Conservation (phyloP, 768 basidiomycete genomes). For the Tylopilus balloui region DNA sequence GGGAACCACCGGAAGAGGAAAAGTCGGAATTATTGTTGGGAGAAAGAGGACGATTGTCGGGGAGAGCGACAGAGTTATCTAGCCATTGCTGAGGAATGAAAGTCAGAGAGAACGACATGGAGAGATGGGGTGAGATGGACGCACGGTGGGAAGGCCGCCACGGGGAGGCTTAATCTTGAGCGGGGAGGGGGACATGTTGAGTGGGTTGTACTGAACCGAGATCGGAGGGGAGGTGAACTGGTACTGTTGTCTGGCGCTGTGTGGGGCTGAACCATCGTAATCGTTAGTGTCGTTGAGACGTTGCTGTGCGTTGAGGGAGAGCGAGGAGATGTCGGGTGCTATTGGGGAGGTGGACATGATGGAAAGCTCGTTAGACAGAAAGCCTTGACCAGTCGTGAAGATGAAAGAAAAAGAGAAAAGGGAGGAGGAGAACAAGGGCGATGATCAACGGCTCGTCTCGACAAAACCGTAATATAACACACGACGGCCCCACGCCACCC, state of each 20-base stretch:
- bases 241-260: slow-evolving; percentile 54
- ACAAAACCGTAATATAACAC: slow-evolving; percentile 1
- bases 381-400: slow-evolving; percentile 29
- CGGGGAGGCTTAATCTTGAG: slow-evolving; percentile 70
- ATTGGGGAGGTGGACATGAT: slow-evolving; percentile 78
- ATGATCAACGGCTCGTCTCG: not conserved
- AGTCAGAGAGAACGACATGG: slow-evolving; percentile 21
- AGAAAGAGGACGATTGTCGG: slow-evolving; percentile 78
- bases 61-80: slow-evolving; percentile 46
- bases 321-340: slow-evolving; percentile 72
- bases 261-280: slow-evolving; percentile 59
- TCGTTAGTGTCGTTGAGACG: slow-evolving; percentile 85
- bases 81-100: slow-evolving; percentile 71
- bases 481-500: slow-evolving; percentile 34
- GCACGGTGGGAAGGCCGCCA: slow-evolving; percentile 68
- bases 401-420: slow-evolving; percentile 24
- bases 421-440: slow-evolving; percentile 14
- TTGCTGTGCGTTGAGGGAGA: slow-evolving; percentile 71
- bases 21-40: slow-evolving; percentile 87
- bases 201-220: slow-evolving; percentile 50
- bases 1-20: slow-evolving; percentile 82
- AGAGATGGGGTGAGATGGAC: slow-evolving; percentile 31
- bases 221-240: slow-evolving; percentile 66
- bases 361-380: slow-evolving; percentile 9
- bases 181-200: slow-evolving; percentile 62